A percentile compares a stretch with the other conserved stretches of the same genome.
These are phyloP conservation scores for Pontederia crassipes DNA, from an alignment of 176 grass and related monocot species.

Conservation along the genomic window DNA sequence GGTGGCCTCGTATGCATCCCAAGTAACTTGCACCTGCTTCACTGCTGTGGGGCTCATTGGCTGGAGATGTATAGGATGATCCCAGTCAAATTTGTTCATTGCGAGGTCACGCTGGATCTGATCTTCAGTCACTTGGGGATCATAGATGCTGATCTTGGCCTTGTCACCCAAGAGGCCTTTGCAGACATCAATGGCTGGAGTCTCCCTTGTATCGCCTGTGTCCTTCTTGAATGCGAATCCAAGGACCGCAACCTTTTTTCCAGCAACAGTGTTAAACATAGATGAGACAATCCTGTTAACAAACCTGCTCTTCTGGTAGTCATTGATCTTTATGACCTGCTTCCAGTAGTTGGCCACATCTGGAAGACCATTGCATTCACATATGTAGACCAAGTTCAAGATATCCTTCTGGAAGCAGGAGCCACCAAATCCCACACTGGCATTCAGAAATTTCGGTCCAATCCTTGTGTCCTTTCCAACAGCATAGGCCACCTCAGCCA, in stretches of 20 bases:
- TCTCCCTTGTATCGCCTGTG: conserved; percentile 13
- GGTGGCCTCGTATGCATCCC: conserved; percentile 14
- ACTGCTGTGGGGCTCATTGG: conserved; percentile 6
- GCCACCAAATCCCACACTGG: conserved; percentile 13
- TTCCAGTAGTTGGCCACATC: conserved; percentile 19
- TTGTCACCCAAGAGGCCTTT: conserved; percentile 13
- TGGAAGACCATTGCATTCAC: conserved; percentile 5
- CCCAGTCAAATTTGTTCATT: conserved; percentile 17
- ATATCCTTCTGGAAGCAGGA: conserved; percentile 22
- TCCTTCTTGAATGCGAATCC: conserved; percentile 23
- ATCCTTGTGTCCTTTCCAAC: conserved; percentile 11
- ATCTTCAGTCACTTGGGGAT: conserved; percentile 14
- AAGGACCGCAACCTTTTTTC: conserved; percentile 16
- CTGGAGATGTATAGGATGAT: conserved; percentile 9
- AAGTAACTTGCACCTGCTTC: conserved; percentile 10
- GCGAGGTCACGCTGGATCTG: conserved; percentile 20
- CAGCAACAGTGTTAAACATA: conserved; percentile 17
- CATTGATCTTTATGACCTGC: conserved; percentile 23
- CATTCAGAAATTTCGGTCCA: conserved; percentile 9
- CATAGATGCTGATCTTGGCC: conserved; percentile 8
- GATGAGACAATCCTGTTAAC: conserved; percentile 16
- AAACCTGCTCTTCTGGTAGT: conserved; percentile 20
- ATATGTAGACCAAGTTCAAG: conserved; percentile 19
- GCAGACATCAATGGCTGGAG: conserved; percentile 18
- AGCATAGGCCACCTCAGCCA: conserved; percentile 5